Conservation (phyloP, 805 yeast genomes). For the Saccharomyces paradoxus region DNA sequence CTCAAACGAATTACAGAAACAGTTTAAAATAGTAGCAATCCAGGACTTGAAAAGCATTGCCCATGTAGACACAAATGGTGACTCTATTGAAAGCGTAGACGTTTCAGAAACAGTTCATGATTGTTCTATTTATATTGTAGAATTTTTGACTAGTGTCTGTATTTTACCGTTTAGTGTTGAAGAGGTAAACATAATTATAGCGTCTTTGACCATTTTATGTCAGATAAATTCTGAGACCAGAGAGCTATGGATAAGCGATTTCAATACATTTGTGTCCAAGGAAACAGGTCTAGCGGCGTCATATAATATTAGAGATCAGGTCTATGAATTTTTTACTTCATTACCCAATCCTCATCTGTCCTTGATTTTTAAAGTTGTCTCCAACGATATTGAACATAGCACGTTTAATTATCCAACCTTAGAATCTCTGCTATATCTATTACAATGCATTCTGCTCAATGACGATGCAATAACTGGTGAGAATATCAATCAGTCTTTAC, state of each 20-base stretch:
- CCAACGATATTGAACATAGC: neutral
- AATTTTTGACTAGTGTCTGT: slow-evolving; percentile 14
- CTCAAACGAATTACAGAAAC: slow-evolving; percentile 2
- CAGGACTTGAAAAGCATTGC: slow-evolving; percentile 9
- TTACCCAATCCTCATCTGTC: slow-evolving; percentile 29
- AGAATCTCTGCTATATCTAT: slow-evolving; percentile 20
- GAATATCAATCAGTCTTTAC: neutral
- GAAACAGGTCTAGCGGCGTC: slow-evolving; percentile 62
- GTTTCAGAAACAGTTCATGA: slow-evolving; percentile 11
- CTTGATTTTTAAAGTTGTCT: neutral
- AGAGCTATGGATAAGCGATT: slow-evolving; percentile 48
- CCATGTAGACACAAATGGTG: neutral
- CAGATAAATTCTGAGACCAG: slow-evolving; percentile 37
- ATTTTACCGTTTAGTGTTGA: slow-evolving; percentile 3
- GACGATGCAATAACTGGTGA: slow-evolving; percentile 12
- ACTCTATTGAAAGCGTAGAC: slow-evolving; percentile 1
- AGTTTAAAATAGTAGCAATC: slow-evolving; percentile 10
- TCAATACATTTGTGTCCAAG: slow-evolving; percentile 62
- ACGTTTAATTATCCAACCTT: neutral
- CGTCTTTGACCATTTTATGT: slow-evolving; percentile 34
- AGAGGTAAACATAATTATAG: slow-evolving; percentile 13
- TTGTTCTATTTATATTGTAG: slow-evolving; percentile 17
- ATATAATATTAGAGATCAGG: slow-evolving; percentile 49
- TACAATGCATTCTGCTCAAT: slow-evolving; percentile 16
- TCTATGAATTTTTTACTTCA: slow-evolving; percentile 48